Evolutionary conservation across 2,329 filamentous ascomycete species (phyloP).

Genomic region (Fusarium sp.): DNA sequence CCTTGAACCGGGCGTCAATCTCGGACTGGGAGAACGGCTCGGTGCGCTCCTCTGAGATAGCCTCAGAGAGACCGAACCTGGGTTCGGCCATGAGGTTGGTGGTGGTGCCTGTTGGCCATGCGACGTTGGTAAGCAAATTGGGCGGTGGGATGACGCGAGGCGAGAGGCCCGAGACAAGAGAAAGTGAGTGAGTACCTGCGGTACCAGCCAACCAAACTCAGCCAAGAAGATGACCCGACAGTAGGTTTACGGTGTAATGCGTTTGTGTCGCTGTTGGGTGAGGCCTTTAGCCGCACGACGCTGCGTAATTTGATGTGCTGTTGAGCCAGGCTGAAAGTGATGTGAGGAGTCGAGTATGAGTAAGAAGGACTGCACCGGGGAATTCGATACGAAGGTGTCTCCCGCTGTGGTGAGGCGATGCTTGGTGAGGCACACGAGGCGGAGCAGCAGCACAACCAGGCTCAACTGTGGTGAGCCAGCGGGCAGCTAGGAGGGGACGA

Average conservation of each 20-base stretch:
- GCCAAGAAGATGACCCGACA: constrained; percentile 33
- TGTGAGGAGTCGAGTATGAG: constrained; percentile 38
- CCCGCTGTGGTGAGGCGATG: constrained; percentile 40
- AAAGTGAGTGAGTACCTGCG: constrained; percentile 46
- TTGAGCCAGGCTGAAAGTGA: constrained; percentile 42
- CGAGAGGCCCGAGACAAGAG: constrained; percentile 30
- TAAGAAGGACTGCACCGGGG: constrained; percentile 32
- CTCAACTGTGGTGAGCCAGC: constrained; percentile 17
- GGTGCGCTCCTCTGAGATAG: constrained; percentile 67
- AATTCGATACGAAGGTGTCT: constrained; percentile 21
- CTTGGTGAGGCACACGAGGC: constrained; percentile 31
- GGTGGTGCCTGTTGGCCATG: constrained; percentile 51
- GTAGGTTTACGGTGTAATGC: constrained; percentile 19
- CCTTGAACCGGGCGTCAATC: constrained; percentile 65
- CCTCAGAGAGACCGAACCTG: constrained; percentile 57
- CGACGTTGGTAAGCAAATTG: constrained; percentile 47
- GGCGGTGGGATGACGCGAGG: constrained; percentile 32
- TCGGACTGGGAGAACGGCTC: constrained; percentile 73
- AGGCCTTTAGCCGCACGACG: constrained; percentile 35
- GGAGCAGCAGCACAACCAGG: constrained; percentile 27
- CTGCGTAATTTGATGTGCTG: constrained; percentile 36
- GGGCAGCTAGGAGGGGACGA: constrained; percentile 27
- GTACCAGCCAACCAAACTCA: constrained; percentile 42
- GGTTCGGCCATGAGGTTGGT: constrained; percentile 62
- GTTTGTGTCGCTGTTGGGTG: constrained; percentile 34